These are phyloP conservation scores for Colletotrichum chrysophilum DNA, from an alignment of 2,329 filamentous ascomycete genomes.

Conservation along the genomic window DNA sequence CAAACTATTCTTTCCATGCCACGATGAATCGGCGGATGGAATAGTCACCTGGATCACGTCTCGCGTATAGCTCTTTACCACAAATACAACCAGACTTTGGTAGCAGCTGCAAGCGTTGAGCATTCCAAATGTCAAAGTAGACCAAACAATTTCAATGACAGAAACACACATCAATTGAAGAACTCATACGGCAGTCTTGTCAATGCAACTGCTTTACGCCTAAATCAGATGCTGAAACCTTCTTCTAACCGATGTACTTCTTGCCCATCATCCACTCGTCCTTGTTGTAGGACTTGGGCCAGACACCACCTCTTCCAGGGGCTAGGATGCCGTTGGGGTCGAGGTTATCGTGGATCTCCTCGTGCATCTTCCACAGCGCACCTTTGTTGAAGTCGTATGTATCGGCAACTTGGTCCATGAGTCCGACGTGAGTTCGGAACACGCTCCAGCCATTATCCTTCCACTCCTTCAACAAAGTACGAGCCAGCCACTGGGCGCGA, in stretches of 20 bases:
- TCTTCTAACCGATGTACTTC: conserved; percentile 12
- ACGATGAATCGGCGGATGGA: not conserved
- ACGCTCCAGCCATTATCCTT: conserved; percentile 47
- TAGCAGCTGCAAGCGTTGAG: not conserved
- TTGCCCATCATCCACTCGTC: conserved; percentile 9
- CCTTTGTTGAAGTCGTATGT: conserved; percentile 50
- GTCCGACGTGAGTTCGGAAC: conserved; percentile 49
- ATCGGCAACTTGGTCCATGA: conserved; percentile 50
- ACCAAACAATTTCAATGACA: not conserved
- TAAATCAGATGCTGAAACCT: not conserved
- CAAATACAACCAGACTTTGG: no score
- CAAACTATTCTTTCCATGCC: not conserved
- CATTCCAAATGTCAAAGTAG: not conserved
- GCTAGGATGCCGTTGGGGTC: conserved; percentile 45
- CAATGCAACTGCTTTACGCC: not conserved
- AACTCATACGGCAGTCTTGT: not conserved
- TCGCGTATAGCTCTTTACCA: not conserved
- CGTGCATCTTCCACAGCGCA: conserved; percentile 47
- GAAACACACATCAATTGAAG: not conserved
- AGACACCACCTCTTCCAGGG: conserved; percentile 40
- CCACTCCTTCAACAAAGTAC: conserved; percentile 44
- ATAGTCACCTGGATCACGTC: not conserved
- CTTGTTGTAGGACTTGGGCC: conserved; percentile 29
- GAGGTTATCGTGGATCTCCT: conserved; percentile 46
- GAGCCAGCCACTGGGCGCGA: conserved; percentile 31